A percentile compares a stretch with the other conserved stretches of the same genome.
Conservation (phyloP, 805 yeast species). For the Metschnikowia colocasiae region DNA sequence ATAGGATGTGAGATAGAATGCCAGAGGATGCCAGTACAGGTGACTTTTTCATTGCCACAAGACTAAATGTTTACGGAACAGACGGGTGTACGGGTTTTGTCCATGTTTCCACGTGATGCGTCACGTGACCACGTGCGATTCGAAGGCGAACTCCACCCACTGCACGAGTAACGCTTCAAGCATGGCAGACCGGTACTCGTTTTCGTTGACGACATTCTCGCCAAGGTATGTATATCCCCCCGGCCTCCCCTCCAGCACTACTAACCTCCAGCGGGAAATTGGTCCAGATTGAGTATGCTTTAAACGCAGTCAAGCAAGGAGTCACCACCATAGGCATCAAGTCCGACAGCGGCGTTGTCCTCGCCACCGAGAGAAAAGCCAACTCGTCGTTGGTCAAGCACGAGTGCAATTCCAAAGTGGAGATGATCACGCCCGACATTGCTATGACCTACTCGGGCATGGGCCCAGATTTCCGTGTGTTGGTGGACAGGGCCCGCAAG, state of each 20-base stretch:
- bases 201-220: conserved; percentile 94
- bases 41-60: too few species aligned
- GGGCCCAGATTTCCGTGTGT: conserved; percentile 98
- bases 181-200: conserved; percentile 98
- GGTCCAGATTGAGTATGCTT: conserved; percentile 96
- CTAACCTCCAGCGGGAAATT: conserved; percentile 75
- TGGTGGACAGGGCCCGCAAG: conserved; percentile 90
- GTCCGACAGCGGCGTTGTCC: conserved; percentile 92
- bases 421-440: conserved; percentile 85
- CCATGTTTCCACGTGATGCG: background rate
- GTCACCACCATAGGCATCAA: conserved; percentile 92
- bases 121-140: conserved; percentile 3
- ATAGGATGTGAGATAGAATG: too few species aligned
- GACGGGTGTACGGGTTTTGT: background rate
- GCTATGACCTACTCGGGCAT: conserved; percentile 97
- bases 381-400: conserved; percentile 71
- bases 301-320: conserved; percentile 96
- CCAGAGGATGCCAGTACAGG: too few species aligned
- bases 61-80: too few species aligned
- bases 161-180: background rate
- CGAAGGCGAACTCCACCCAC: conserved; percentile 8
- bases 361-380: conserved; percentile 94
- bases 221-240: conserved; percentile 66
- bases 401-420: conserved; percentile 74
- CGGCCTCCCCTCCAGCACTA: conserved; percentile 1